Evolutionary conservation across 2,329 filamentous ascomycete genomes (phyloP).

Genomic region (Alternaria dauci): DNA sequence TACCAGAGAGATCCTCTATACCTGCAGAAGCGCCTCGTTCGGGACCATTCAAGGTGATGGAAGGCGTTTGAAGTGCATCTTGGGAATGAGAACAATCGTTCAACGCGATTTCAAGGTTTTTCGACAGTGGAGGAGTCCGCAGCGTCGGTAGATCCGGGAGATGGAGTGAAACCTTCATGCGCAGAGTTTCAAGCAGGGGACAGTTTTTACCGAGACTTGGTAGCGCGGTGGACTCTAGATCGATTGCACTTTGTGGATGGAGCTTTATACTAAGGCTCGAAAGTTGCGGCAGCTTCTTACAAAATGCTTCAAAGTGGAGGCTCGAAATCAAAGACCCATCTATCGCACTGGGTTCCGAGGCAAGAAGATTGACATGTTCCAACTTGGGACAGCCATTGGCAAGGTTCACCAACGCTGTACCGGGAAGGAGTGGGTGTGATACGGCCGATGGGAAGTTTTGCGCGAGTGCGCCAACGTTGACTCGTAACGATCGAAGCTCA

Average conservation of each 20-base stretch:
- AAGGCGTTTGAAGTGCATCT: background rate
- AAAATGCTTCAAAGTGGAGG: slow-evolving; percentile 41
- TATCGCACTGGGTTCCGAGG: slow-evolving; percentile 37
- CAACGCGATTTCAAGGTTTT: background rate
- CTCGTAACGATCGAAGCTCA: slow-evolving; percentile 32
- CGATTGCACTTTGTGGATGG: slow-evolving; percentile 34
- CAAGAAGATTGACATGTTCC: slow-evolving; percentile 38
- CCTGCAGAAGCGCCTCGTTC: background rate
- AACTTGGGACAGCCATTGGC: slow-evolving; percentile 33
- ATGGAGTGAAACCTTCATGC: slow-evolving; percentile 37
- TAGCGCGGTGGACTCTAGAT: slow-evolving; percentile 36
- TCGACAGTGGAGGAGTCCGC: background rate
- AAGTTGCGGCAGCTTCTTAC: slow-evolving; percentile 32
- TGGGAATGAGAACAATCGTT: background rate
- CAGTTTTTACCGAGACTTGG: slow-evolving; percentile 41
- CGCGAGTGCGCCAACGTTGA: slow-evolving; percentile 38
- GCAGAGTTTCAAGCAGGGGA: slow-evolving; percentile 34
- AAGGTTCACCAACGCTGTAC: slow-evolving; percentile 31
- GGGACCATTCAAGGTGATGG: slow-evolving; percentile 10
- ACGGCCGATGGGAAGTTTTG: slow-evolving; percentile 34
- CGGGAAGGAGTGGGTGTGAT: slow-evolving; percentile 32
- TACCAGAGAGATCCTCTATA: background rate
- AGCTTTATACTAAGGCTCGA: slow-evolving; percentile 37
- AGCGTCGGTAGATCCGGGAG: slow-evolving; percentile 23
- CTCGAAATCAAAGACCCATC: slow-evolving; percentile 39